Percentiles rank a stretch among this genome's conserved stretches.
These are phyloP conservation scores for Neostapfia colusana DNA, from an alignment of 176 grass and related monocot genomes.

Conservation along the genomic window DNA sequence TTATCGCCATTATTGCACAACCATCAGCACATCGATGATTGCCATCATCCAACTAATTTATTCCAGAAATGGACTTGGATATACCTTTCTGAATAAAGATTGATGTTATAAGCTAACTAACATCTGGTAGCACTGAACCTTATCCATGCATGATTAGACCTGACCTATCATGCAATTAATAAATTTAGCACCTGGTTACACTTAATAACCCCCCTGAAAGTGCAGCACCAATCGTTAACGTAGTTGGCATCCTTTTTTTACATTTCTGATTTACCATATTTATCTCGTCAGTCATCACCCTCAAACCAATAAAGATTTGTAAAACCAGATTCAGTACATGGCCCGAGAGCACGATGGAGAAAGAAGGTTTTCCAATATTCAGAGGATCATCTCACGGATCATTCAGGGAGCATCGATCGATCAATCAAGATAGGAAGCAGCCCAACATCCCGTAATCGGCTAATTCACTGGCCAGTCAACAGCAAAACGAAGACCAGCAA, in stretches of 20 bases:
- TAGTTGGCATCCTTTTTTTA: background rate
- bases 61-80: background rate
- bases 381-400: background rate
- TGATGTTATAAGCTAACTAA: conserved; percentile 15
- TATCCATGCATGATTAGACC: conserved; percentile 1
- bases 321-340: background rate
- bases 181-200: background rate
- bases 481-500: background rate
- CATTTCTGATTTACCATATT: conserved; percentile 7
- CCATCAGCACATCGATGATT: background rate
- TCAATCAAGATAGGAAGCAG: background rate
- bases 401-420: background rate
- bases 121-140: background rate
- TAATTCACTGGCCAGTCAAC: background rate
- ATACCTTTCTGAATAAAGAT: background rate
- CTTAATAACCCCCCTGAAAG: background rate
- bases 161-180: background rate
- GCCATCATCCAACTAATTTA: background rate
- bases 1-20: conserved; percentile 11
- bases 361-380: background rate
- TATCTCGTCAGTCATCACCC: background rate
- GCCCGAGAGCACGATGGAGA: background rate
- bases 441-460: background rate
- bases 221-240: background rate
- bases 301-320: background rate